Base-by-base conservation (phyloP, 352 stramenopile genomes). In the Blastocystis sp. region DNA sequence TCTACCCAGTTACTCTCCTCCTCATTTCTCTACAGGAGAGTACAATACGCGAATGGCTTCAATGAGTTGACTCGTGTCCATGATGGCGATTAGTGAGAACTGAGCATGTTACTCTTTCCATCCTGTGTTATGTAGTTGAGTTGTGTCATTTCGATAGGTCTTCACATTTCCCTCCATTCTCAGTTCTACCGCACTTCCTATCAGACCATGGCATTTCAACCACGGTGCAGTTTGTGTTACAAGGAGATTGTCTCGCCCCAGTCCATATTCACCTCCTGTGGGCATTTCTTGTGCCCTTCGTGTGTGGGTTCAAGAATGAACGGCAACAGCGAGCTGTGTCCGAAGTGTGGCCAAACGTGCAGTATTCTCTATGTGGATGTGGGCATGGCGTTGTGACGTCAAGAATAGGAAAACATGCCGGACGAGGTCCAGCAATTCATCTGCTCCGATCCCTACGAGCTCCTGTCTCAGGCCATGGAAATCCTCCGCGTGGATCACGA, bases 251-350 rank as follows among this genome's bases (percentile, higher is more conserved):
- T 53, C n/a, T 76, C 65, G 0, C 65, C 65, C 14, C 65, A 52
- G 14, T 21, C 65, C 5, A 28, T 76, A 7, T 76, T 76, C 65
- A 76, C 65, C 34, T 76, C 65, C 17, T 76, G 65, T 41, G 65
- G 65, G 7, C 65, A 76, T 56, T 76, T 76, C 43, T n/a, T 76
- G 9, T 76, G 65, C 34, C 65, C 65, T n/a, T 53, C 17, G 52
- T 76, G 65, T 38, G 19, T 21, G 14, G 38, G 14, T 7, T 17
- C 43, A 52, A 76, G n/a, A 56, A 76, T 76, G 65, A n/a, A 0
- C n/a, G 14, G 7, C 7, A 41, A 21, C 10, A 21, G 14, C 23
- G 65, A 76, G 43, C 43, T 56, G 11, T 76, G 65, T 3, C 43
- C 65, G 4, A n/a, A 76, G 14, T 76, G 65, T n/a, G 65, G 65